Percentiles rank a stretch among this genome's conserved stretches.
These are phyloP conservation scores for Scheffersomyces cryptocercus DNA, from an alignment of 1,139 yeast genomes.

Conservation along the genomic window DNA sequence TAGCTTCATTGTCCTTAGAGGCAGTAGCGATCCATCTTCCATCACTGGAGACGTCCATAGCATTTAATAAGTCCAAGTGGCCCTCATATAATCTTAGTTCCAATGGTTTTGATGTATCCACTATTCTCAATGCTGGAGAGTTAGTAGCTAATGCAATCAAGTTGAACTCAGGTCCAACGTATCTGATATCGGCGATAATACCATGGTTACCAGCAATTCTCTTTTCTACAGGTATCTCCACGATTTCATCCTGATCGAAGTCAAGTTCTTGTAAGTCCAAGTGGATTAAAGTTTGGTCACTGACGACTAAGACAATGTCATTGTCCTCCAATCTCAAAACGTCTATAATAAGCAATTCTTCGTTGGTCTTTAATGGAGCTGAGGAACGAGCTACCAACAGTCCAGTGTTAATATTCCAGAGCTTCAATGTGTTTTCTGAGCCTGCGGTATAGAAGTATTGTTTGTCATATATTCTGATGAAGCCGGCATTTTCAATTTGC, in stretches of 20 bases:
- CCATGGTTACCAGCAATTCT: constrained; percentile 93
- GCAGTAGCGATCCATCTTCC: constrained; percentile 92
- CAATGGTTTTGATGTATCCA: constrained; percentile 57
- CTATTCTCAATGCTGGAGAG: constrained; percentile 83
- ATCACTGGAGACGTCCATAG: constrained; percentile 73
- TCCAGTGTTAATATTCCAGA: constrained; percentile 54
- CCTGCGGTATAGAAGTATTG: constrained; percentile 76
- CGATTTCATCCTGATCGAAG: constrained; percentile 20
- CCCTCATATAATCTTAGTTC: constrained; percentile 72
- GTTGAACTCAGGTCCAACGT: constrained; percentile 63
- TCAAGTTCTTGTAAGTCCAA: constrained; percentile 33
- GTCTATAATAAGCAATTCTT: constrained; percentile 69
- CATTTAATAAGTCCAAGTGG: constrained; percentile 82
- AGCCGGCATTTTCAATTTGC: constrained; percentile 82
- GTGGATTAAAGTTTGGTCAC: constrained; percentile 81
- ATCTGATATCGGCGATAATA: constrained; percentile 84
- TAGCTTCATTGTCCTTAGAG: constrained; percentile 85
- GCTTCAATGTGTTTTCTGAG: constrained; percentile 61
- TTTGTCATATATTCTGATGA: constrained; percentile 37
- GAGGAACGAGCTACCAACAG: constrained; percentile 46
- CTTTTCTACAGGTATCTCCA: constrained; percentile 44
- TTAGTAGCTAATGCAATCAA: constrained; percentile 85
- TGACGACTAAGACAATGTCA: constrained; percentile 49
- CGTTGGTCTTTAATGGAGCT: constrained; percentile 56
- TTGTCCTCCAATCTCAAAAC: constrained; percentile 38